Evolutionary conservation across 2,329 filamentous ascomycete genomes (phyloP), one percentile per base, ranked within the genome.

Genomic region (Diplocarpon mali): DNA sequence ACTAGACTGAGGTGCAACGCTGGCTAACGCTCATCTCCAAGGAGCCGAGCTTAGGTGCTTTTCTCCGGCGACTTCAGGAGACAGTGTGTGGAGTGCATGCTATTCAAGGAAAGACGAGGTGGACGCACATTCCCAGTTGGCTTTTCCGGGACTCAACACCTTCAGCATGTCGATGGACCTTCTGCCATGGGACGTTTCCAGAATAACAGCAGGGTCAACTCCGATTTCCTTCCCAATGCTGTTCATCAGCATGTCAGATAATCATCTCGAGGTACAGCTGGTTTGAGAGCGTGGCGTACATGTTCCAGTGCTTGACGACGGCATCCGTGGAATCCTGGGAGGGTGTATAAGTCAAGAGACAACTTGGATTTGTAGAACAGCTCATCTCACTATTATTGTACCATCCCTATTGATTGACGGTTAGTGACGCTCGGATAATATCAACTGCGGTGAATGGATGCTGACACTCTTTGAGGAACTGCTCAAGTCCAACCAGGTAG

Each of bases 131-230:
- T 95, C 87, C 87, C 85, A 90, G 57, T 83, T 95, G 35, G 92
- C 92, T 62, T 87, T 86, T 55, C 85, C 80, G 10, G 39, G 46
- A 50, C 85, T 81, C 47, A 95, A 76, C 24, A 89, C 69, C 62
- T 76, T 76, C 47, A 98, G 72, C 2, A 84, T 79, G 57, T 98
- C 92, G 58, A 96, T 95, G 54, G 80, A 87, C 47, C 92, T 73
- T 48, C 90, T 78, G 50, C 92, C 92, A 65, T 98, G 92, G 5
- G 88, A 95, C 9, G 87, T 94, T 57, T 86, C 75, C 20, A 96
- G 74, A 57, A 98, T 96, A 37, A 83, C 76, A 38, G 81, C 72
- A n/a, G 86, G 85, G 53, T 86, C 78, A 16, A 95, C 81, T 17
- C 85, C 85, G 57, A 96, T 82, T 61, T 95, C 85, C 9, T 75